Base-by-base conservation (phyloP, 163 green algal species). In the Chlorella variabilis region DNA sequence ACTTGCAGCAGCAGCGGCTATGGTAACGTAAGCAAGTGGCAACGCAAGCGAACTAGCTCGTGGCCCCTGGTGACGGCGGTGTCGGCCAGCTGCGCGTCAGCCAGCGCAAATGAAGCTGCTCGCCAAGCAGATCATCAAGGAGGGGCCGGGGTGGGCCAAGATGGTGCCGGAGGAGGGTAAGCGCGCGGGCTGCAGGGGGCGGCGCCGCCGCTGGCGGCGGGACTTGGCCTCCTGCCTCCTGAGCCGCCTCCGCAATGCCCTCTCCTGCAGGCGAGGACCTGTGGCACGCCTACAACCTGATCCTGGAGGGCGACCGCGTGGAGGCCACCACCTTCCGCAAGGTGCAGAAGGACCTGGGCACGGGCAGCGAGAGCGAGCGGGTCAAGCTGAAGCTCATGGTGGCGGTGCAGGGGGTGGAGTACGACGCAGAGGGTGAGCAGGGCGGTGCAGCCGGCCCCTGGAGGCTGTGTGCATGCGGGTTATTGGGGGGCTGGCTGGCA, bases 251-350 rank as follows among this genome's bases (percentile, higher is more conserved):
- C 20, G 29, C 25, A 56, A 56, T 58, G 11, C 1, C 20, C 34
- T 21, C 21, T 20, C 3, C 27, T 83, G 51, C 90, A 96, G 92
- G 86, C 4, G 96, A 99, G 86, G 96, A 99, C 84, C 88, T 99
- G 85, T 99, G 96, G 96, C 94, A 98, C 65, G 84, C 89, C 6
- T 99, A 95, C 86, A 98, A 99, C 82, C 82, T 99, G 20, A 84
- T 98, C 4, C 79, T 92, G 0, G 86, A 91, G 67, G 96, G 94
- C 1, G 96, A 99, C 86, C 69, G 79, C 1, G 87, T 98, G 33
- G 94, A 89, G n/a, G 91, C 91, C 39, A 96, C 89, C 41, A 98
- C 96, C 2, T 96, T 97, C 78, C 86, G 96, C 27, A 99, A 98
- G 81, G 89, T 98, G 1, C 56, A 83, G 56, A 79, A 88, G n/a